Conservation (phyloP, 75 land plant genomes). For the Picea glauca region DNA sequence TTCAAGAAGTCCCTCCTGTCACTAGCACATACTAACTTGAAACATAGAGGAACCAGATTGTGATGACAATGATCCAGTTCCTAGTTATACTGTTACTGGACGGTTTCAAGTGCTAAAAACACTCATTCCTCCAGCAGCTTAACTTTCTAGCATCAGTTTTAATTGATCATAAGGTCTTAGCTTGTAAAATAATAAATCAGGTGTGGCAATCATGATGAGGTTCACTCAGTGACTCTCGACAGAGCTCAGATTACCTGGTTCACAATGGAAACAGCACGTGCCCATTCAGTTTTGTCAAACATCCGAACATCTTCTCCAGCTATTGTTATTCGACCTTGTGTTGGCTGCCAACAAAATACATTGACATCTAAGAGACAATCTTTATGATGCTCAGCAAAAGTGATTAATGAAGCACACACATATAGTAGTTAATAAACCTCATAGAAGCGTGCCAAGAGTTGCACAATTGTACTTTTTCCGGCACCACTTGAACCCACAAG, state of each 20-base stretch:
- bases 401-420: neutral
- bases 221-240: too few species aligned
- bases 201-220: too few species aligned
- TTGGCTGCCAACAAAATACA: conserved; percentile 65
- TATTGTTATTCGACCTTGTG: conserved; percentile 73
- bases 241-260: conserved; percentile 60
- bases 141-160: too few species aligned
- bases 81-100: too few species aligned
- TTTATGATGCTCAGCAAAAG: neutral
- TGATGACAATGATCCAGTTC: too few species aligned
- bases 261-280: conserved; percentile 81
- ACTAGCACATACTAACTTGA: too few species aligned
- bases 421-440: conserved; percentile 47
- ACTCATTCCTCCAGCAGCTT: too few species aligned
- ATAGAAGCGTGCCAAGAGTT: conserved; percentile 93
- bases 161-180: too few species aligned
- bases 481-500: conserved; percentile 97
- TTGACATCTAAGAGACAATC: neutral
- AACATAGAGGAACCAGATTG: too few species aligned
- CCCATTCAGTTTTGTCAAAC: conserved; percentile 98
- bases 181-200: too few species aligned
- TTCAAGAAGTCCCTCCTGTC: too few species aligned
- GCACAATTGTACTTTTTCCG: conserved; percentile 96
- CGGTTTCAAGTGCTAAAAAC: too few species aligned
- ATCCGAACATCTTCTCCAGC: conserved; percentile 78